phyloP scores from a whole-genome alignment of 352 stramenopile species.

The Globisporangium recalcitrans region DNA sequence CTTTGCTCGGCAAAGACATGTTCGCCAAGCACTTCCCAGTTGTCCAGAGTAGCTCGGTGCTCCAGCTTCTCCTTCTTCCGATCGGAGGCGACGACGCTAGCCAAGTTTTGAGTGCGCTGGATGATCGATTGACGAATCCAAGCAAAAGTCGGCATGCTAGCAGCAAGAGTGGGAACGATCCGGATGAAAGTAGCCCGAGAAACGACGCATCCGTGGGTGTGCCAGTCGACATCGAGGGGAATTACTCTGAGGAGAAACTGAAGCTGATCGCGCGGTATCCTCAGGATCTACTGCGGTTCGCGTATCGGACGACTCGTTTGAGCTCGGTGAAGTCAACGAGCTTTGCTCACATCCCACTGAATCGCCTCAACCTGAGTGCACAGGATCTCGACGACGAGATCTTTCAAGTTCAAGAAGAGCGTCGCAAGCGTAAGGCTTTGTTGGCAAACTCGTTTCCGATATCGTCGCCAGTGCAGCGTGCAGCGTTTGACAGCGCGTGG shows the following conservation, averaged over 20 bases:
- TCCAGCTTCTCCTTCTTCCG: constrained; percentile 61
- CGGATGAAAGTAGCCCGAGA: background rate
- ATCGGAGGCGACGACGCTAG: constrained; percentile 20
- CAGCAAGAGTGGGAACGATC: background rate
- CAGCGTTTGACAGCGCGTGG: constrained; percentile 22
- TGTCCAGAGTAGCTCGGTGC: constrained; percentile 51
- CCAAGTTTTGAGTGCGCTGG: constrained; percentile 7
- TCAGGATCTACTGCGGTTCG: constrained; percentile 46
- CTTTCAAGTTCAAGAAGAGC: constrained; percentile 44
- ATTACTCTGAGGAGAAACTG: background rate
- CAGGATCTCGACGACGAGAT: constrained; percentile 56
- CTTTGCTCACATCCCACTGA: constrained; percentile 50
- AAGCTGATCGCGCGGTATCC: constrained; percentile 11
- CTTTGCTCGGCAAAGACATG: constrained; percentile 41
- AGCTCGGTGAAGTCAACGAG: constrained; percentile 55
- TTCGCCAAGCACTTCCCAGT: constrained; percentile 54
- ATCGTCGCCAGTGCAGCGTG: constrained; percentile 5
- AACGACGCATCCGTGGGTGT: background rate
- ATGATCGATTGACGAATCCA: constrained; percentile 1
- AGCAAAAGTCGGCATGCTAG: background rate
- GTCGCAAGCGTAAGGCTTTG: constrained; percentile 26
- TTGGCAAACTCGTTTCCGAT: background rate
- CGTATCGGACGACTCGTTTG: constrained; percentile 48
- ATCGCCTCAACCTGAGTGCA: constrained; percentile 29
- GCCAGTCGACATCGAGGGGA: constrained; percentile 6